Percentiles rank a stretch among this genome's conserved stretches.
Conservation (phyloP, 805 yeast genomes). For the Candida andamanensis region DNA sequence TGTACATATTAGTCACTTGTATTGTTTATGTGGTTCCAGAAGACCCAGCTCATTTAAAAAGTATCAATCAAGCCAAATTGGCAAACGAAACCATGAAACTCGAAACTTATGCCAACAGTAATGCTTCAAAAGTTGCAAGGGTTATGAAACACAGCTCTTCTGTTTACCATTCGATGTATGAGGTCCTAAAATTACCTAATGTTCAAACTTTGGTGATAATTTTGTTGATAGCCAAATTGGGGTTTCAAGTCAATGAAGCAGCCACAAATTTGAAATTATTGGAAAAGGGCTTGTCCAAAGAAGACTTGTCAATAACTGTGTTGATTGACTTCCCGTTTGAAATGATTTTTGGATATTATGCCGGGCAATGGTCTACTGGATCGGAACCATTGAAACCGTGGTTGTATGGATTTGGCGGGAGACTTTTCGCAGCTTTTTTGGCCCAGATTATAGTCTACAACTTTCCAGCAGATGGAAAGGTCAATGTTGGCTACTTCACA, state of each 20-base stretch:
- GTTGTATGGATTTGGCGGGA: constrained; percentile 81
- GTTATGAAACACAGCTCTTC: constrained; percentile 13
- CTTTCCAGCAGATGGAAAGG: constrained; percentile 57
- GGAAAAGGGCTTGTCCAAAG: constrained; percentile 89
- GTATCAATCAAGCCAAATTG: constrained; percentile 24
- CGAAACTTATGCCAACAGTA: constrained; percentile 23
- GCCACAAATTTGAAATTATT: constrained; percentile 88
- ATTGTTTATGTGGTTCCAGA: constrained; percentile 63
- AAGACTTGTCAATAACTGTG: constrained; percentile 89
- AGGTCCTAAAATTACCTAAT: constrained; percentile 63
- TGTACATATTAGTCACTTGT: constrained; percentile 55
- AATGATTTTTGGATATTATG: constrained; percentile 89
- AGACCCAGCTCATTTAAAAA: constrained; percentile 51
- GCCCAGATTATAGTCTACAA: constrained; percentile 69
- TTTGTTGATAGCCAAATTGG: constrained; percentile 78
- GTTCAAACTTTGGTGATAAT: constrained; percentile 71
- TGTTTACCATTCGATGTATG: constrained; percentile 62
- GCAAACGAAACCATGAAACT: constrained; percentile 23
- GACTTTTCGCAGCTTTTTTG: constrained; percentile 66
- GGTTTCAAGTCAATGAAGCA: constrained; percentile 93
- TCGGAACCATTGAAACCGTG: constrained; percentile 77
- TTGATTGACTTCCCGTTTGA: constrained; percentile 95
- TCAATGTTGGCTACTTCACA: constrained; percentile 54
- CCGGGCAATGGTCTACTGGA: constrained; percentile 91
- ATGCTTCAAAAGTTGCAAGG: constrained; percentile 8